Base-by-base conservation (phyloP, 176 grass and related monocot species). In the Oryza australiensis region DNA sequence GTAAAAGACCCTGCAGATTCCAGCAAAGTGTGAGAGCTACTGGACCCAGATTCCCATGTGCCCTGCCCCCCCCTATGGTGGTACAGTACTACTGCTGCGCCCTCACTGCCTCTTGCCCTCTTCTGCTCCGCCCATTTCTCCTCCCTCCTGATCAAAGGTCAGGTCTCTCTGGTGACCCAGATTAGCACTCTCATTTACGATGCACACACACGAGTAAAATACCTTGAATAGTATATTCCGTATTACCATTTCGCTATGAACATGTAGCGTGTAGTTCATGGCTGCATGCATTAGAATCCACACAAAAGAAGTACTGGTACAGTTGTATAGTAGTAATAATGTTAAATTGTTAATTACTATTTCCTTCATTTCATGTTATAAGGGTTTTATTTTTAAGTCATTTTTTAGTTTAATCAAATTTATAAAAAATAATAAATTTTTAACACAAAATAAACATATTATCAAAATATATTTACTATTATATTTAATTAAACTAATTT, bases 1-100 rank as follows among this genome's bases (percentile, higher is more conserved):
- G 84, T 86, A 86, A 86, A 83, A 83, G 84, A 79, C 74, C 79
- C 79, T 74, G 87, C 88, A 79, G 79, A 73, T 82, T 90, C 84
- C 80, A 86, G 88, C 84, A 75, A 90, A 83, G 79, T 79, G 84
- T 83, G 84, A 86, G 79, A 38, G 74, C 46, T 26, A 13, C 49
- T 86, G 83, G 90, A 67, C 80, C 87, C 87, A 62, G 80, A 86
- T 79, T 78, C 80, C 86, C 90, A 92, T 89, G 90, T 92, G 87
- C 57, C 70, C 49, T 81, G 88, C 79, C 30, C 76, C 66, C 66
- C 80, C 55, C 5, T 1, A 41, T 42, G 23, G 55, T 24, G 73
- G 74, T 53, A 74, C 88, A 69, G 68, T 77, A 59, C 66, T 77
- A 4, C 72, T 35, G 72, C 72, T 35, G 65, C 72, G 12, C n/a